Percentiles rank a stretch among this genome's conserved stretches.
Conservation (phyloP, 164 flowering plant species). For the Chimonanthus praecox region DNA sequence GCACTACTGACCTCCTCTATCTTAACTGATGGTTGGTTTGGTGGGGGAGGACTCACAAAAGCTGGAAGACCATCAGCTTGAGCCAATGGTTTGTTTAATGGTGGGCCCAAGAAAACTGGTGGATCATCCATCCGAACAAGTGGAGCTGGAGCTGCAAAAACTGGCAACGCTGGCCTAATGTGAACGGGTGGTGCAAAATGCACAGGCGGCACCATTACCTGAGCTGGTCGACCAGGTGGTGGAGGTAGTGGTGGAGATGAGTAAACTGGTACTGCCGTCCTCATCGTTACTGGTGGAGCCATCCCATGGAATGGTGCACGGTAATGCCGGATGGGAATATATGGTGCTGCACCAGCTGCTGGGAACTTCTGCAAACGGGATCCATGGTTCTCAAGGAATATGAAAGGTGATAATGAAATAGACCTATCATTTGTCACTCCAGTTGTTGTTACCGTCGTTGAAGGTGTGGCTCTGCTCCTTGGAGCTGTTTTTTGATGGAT, state of each 20-base stretch:
- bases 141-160: slow-evolving; percentile 23
- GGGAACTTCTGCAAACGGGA: slow-evolving; percentile 47
- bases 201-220: slow-evolving; percentile 28
- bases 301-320: slow-evolving; percentile 49
- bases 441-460: not conserved
- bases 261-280: slow-evolving; percentile 72
- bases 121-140: slow-evolving; percentile 2
- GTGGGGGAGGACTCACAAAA: not conserved
- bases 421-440: slow-evolving; percentile 14
- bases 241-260: slow-evolving; percentile 54
- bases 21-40: not conserved
- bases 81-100: slow-evolving; percentile 9
- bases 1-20: slow-evolving; percentile 19
- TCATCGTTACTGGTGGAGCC: slow-evolving; percentile 80
- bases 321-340: slow-evolving; percentile 52
- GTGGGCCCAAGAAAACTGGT: slow-evolving; percentile 36
- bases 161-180: slow-evolving; percentile 34
- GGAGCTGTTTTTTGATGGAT: slow-evolving; percentile 51
- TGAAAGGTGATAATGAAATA: slow-evolving; percentile 7
- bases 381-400: slow-evolving; percentile 11
- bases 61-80: not conserved
- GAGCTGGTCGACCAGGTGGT: slow-evolving; percentile 26
- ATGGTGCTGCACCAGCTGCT: slow-evolving; percentile 59
- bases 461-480: slow-evolving; percentile 27
- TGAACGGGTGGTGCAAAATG: slow-evolving; percentile 29